phyloP scores from a whole-genome alignment of 352 stramenopile genomes.

The Pythium angustatum region DNA sequence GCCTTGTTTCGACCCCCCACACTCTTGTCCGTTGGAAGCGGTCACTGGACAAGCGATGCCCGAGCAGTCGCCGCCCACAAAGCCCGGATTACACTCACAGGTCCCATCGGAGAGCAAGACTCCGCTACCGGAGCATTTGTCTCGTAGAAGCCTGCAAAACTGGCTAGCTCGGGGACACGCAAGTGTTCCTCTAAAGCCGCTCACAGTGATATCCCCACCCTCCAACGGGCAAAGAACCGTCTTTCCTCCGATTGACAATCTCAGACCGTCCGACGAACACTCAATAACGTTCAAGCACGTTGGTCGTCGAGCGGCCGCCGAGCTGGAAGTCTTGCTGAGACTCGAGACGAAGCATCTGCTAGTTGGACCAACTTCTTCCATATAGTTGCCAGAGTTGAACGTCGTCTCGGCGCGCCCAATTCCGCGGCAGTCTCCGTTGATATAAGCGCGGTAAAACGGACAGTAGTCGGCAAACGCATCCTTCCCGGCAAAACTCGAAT shows the following conservation, averaged over 20 bases:
- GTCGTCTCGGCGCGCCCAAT: conserved; percentile 48
- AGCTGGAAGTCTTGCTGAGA: conserved; percentile 46
- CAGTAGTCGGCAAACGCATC: conserved; percentile 81
- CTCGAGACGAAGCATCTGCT: conserved; percentile 80
- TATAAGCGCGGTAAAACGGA: conserved; percentile 75
- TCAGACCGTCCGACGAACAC: conserved; percentile 44
- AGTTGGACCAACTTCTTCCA: conserved; percentile 50
- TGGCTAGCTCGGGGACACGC: conserved; percentile 47
- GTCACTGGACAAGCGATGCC: conserved; percentile 45
- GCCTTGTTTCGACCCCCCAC: conserved; percentile 40
- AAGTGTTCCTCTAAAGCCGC: conserved; percentile 51
- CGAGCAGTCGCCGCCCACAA: conserved; percentile 54
- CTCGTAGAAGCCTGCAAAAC: conserved; percentile 66
- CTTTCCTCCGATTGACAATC: conserved; percentile 49
- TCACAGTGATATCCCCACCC: conserved; percentile 55
- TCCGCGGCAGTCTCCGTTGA: conserved; percentile 73
- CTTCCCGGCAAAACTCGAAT: conserved; percentile 51
- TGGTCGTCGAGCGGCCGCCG: conserved; percentile 33
- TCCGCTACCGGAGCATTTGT: conserved; percentile 66
- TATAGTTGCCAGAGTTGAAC: conserved; percentile 40
- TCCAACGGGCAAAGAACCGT: conserved; percentile 60
- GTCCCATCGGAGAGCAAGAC: conserved; percentile 48
- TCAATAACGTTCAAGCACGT: conserved; percentile 63
- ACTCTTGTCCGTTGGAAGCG: conserved; percentile 33
- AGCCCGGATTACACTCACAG: conserved; percentile 62